A percentile compares a stretch with the other conserved stretches of the same genome.
These are phyloP conservation scores for Coniosporium tulheliwenetii DNA, from an alignment of 2,329 filamentous ascomycete genomes.

Conservation along the genomic window DNA sequence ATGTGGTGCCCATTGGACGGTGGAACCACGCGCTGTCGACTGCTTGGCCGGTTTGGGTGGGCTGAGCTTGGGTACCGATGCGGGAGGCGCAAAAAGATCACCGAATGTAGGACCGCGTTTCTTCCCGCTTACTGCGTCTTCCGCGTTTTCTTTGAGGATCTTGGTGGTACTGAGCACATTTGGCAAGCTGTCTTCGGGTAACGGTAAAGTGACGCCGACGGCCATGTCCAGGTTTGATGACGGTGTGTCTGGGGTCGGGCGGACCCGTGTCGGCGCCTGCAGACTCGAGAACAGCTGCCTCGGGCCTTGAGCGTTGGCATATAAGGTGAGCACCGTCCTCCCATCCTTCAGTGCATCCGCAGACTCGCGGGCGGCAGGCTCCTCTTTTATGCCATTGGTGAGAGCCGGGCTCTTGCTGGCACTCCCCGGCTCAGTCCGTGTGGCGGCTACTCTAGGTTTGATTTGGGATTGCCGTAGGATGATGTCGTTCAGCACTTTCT, in stretches of 20 bases:
- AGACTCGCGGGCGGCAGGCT: background rate
- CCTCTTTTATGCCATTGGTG: slow-evolving; percentile 4
- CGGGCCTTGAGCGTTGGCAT: slow-evolving; percentile 57
- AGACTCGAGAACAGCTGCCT: slow-evolving; percentile 80
- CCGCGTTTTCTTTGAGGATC: slow-evolving; percentile 38
- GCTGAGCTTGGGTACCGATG: slow-evolving; percentile 48
- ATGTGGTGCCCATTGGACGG: slow-evolving; percentile 34
- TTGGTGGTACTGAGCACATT: slow-evolving; percentile 58
- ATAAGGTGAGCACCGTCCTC: slow-evolving; percentile 56
- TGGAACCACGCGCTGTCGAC: slow-evolving; percentile 42
- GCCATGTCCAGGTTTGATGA: background rate
- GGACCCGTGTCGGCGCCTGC: slow-evolving; percentile 33
- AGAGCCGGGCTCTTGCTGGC: slow-evolving; percentile 6
- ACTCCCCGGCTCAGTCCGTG: background rate
- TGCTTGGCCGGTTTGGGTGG: slow-evolving; percentile 58
- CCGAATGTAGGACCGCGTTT: slow-evolving; percentile 49
- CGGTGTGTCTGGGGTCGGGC: slow-evolving; percentile 15
- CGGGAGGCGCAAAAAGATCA: slow-evolving; percentile 55
- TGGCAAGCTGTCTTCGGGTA: slow-evolving; percentile 54
- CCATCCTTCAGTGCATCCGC: slow-evolving; percentile 23
- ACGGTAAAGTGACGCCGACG: slow-evolving; percentile 16
- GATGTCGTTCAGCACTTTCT: slow-evolving; percentile 11
- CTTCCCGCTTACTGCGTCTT: slow-evolving; percentile 28
- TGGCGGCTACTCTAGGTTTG: background rate
- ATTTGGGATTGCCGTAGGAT: slow-evolving; percentile 12